phyloP scores from a whole-genome alignment of 2,329 filamentous ascomycete genomes.

The Fusarium foetens region DNA sequence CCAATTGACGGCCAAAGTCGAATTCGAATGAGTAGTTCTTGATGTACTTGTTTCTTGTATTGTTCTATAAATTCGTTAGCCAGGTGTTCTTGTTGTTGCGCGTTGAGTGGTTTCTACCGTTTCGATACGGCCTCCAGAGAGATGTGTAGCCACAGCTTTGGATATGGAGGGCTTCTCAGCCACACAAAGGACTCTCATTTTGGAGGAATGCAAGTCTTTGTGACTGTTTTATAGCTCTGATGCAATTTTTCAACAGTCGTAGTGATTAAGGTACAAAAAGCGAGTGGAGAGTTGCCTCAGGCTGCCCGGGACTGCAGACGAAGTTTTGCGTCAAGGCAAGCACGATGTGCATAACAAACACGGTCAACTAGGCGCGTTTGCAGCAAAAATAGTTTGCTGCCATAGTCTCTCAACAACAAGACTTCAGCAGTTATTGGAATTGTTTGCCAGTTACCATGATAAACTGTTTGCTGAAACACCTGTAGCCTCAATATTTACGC shows the following conservation, averaged over 20 bases:
- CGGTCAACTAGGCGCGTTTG: constrained; percentile 12
- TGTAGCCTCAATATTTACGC: neutral
- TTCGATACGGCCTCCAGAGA: constrained; percentile 79
- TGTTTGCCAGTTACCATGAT: neutral
- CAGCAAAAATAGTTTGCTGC: constrained; percentile 17
- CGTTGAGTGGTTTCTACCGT: constrained; percentile 64
- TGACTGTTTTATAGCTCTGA: neutral
- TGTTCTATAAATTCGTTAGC: constrained; percentile 61
- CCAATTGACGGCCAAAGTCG: constrained; percentile 84
- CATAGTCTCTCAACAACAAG: constrained; percentile 9
- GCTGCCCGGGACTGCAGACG: neutral
- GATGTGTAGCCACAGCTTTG: constrained; percentile 89
- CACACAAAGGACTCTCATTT: constrained; percentile 66
- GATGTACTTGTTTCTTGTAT: constrained; percentile 78
- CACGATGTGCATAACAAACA: constrained; percentile 22
- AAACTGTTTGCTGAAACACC: neutral
- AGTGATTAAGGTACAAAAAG: constrained; percentile 8
- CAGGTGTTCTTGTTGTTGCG: neutral
- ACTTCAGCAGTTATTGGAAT: neutral
- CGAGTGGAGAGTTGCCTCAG: constrained; percentile 25
- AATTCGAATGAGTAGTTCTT: constrained; percentile 97
- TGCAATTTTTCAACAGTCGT: neutral
- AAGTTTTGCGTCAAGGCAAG: constrained; percentile 19
- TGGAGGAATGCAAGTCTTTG: neutral
- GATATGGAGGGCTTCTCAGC: constrained; percentile 88